Percentiles rank a stretch among this genome's conserved stretches.
phyloP scores from a whole-genome alignment of 2,329 filamentous ascomycete genomes.

The Fusarium bactridioides region DNA sequence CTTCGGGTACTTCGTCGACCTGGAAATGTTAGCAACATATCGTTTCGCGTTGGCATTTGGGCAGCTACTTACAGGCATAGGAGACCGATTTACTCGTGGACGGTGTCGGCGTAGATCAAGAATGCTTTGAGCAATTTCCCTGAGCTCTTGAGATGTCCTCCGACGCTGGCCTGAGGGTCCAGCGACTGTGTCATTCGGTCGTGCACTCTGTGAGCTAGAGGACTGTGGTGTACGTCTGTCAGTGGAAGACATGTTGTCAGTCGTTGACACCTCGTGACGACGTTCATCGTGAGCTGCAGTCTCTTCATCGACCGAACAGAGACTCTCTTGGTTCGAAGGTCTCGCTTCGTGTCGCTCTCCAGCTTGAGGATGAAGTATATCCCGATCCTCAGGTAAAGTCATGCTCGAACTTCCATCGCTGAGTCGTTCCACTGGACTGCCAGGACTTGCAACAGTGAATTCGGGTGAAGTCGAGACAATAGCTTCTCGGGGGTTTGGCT shows the following conservation, averaged over 20 bases:
- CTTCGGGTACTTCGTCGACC: too few species aligned
- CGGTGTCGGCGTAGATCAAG: rapidly evolving
- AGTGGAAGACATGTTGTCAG: too few species aligned
- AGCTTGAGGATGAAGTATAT: not conserved
- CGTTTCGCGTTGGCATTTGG: too few species aligned
- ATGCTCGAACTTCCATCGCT: not conserved
- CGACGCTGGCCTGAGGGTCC: too few species aligned
- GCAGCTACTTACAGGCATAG: too few species aligned
- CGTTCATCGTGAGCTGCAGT: rapidly evolving
- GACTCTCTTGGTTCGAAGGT: not conserved
- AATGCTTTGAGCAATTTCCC: not conserved
- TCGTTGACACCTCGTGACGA: rapidly evolving
- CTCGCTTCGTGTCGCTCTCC: not conserved
- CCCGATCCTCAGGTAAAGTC: not conserved
- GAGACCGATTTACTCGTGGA: too few species aligned
- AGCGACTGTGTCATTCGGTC: too few species aligned
- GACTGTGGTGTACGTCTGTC: rapidly evolving
- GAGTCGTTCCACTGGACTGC: not conserved
- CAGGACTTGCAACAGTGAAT: not conserved
- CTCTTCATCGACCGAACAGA: rapidly evolving
- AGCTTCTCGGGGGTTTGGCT: too few species aligned
- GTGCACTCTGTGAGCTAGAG: not conserved
- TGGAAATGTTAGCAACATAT: too few species aligned
- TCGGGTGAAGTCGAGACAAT: not conserved
- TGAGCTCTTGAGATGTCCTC: rapidly evolving